phyloP scores from a whole-genome alignment of 2,329 filamentous ascomycete genomes.

The Fragosphaeria purpurea region DNA sequence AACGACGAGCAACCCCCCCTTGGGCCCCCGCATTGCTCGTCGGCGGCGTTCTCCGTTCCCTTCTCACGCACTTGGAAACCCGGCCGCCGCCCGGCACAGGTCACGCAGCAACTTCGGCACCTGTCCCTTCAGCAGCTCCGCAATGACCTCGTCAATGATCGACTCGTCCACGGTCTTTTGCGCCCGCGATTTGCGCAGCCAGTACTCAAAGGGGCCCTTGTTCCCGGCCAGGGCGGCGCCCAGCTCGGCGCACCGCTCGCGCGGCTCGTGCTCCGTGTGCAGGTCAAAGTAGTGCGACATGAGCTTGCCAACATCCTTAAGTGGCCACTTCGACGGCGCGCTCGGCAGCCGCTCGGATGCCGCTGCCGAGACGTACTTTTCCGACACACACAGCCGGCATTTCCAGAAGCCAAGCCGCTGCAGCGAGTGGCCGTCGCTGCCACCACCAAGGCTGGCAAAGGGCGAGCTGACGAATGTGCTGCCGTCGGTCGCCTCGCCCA shows the following conservation, averaged over 20 bases:
- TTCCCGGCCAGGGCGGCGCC: slow-evolving; percentile 32
- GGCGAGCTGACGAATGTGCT: no score
- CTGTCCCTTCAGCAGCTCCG: slow-evolving; percentile 23
- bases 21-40: no score
- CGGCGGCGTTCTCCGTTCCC: no score
- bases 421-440: slow-evolving; percentile 16
- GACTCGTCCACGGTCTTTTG: slow-evolving; percentile 25
- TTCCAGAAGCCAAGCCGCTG: slow-evolving; percentile 37
- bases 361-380: slow-evolving; percentile 30
- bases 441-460: slow-evolving; percentile 7
- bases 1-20: no score
- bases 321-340: slow-evolving; percentile 35
- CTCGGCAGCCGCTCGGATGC: slow-evolving; percentile 30
- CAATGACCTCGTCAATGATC: slow-evolving; percentile 28
- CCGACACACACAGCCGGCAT: slow-evolving; percentile 32
- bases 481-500: no score
- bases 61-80: slow-evolving; percentile 12
- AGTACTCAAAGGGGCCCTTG: slow-evolving; percentile 36
- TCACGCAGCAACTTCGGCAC: slow-evolving; percentile 22
- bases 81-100: slow-evolving; percentile 19
- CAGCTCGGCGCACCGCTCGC: slow-evolving; percentile 33
- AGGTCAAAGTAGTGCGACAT: slow-evolving; percentile 37
- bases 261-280: slow-evolving; percentile 32
- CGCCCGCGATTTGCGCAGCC: slow-evolving; percentile 31
- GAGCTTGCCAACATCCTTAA: slow-evolving; percentile 37